Conservation (phyloP, 176 grass and related monocot genomes). For the Puccinellia tenuiflora region DNA sequence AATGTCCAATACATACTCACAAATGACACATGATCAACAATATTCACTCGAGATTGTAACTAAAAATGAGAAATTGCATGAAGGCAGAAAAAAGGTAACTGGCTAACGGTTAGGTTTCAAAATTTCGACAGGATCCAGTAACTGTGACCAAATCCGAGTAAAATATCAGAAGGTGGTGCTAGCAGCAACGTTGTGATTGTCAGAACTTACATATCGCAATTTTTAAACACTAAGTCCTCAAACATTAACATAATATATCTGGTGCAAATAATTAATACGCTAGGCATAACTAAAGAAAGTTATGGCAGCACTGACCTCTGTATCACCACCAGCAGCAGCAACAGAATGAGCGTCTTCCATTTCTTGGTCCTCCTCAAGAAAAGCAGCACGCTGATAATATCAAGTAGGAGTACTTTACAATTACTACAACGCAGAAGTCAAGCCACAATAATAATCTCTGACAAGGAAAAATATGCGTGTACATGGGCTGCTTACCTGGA, state of each 20-base stretch:
- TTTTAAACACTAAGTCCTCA: no score
- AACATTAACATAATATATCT: background rate
- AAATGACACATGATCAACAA: constrained; percentile 13
- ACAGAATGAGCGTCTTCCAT: constrained; percentile 92
- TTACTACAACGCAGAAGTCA: background rate
- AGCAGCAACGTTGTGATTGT: no score
- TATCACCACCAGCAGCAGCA: constrained; percentile 69
- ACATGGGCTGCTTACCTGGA: constrained; percentile 47
- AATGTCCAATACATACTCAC: background rate
- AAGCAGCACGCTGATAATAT: constrained; percentile 61
- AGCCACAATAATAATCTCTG: background rate
- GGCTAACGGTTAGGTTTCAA: background rate
- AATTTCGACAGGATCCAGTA: background rate
- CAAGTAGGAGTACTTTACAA: constrained; percentile 8
- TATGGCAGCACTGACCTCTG: constrained; percentile 49
- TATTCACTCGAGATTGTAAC: background rate
- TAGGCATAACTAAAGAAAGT: constrained; percentile 1
- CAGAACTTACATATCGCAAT: no score
- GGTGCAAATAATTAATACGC: background rate
- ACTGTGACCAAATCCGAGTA: background rate
- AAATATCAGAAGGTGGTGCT: background rate
- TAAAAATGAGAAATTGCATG: background rate
- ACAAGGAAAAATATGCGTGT: background rate
- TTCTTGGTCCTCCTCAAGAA: constrained; percentile 82
- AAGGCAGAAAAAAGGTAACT: background rate